A percentile compares a stretch with the other conserved stretches of the same genome.
Evolutionary conservation across 192 early-diverging fungal genomes (phyloP).

Genomic region (Entophlyctis helioformis): DNA sequence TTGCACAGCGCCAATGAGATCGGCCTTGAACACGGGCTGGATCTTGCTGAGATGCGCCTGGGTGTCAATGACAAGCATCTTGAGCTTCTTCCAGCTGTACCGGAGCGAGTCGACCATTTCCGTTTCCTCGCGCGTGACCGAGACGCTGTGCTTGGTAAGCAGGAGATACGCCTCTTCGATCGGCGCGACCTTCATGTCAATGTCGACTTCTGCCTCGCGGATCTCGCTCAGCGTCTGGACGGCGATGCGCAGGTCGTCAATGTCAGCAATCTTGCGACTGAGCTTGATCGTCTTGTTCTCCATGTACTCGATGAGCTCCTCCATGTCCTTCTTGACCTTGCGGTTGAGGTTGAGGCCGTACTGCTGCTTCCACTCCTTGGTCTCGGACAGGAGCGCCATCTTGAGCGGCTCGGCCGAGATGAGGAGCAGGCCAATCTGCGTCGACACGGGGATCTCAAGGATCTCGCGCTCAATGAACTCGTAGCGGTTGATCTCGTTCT

Average conservation of each 20-base stretch:
- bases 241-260: conserved; percentile 50
- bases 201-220: conserved; percentile 50
- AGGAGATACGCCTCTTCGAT: conserved; percentile 54
- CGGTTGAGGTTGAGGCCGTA: conserved; percentile 51
- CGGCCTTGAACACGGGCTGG: conserved; percentile 51
- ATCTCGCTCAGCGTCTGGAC: conserved; percentile 50
- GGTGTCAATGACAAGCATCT: conserved; percentile 45
- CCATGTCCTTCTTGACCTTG: conserved; percentile 56
- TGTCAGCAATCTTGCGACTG: conserved; percentile 47
- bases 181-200: conserved; percentile 55
- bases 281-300: conserved; percentile 45
- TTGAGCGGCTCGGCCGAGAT: conserved; percentile 53
- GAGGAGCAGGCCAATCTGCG: conserved; percentile 45
- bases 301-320: conserved; percentile 57
- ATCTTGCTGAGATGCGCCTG: conserved; percentile 49
- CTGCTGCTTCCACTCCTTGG: conserved; percentile 59
- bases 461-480: conserved; percentile 49
- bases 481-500: conserved; percentile 50
- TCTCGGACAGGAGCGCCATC: conserved; percentile 47
- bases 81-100: conserved; percentile 60
- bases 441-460: conserved; percentile 38
- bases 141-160: conserved; percentile 45
- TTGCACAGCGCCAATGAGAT: conserved; percentile 38
- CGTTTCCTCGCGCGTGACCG: conserved; percentile 51
- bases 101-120: conserved; percentile 57